Evolutionary conservation across 371 early-diverging fungal species (phyloP).

Genomic region (Mitosporidium daphniae): DNA sequence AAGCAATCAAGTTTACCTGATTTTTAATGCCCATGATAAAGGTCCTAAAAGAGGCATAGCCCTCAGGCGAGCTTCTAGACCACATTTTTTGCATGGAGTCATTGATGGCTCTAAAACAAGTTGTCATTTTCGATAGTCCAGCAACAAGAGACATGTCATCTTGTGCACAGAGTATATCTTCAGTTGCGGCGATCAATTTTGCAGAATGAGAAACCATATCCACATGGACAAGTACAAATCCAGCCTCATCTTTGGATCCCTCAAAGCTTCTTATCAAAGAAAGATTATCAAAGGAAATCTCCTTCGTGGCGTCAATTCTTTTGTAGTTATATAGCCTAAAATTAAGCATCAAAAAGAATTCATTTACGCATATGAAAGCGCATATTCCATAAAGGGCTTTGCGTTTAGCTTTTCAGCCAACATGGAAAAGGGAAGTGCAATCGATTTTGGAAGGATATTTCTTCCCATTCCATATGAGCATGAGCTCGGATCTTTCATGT

Average conservation of each 20-base stretch:
- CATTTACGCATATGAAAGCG: constrained; percentile 15
- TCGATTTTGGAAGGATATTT: constrained; percentile 21
- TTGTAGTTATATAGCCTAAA: constrained; percentile 50
- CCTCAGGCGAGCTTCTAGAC: constrained; percentile 19
- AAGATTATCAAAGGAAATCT: constrained; percentile 22
- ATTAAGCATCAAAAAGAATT: too few relatives aligned
- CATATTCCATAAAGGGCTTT: constrained; percentile 51
- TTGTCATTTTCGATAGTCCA: constrained; percentile 14
- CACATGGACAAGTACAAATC: constrained; percentile 31
- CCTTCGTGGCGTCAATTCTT: constrained; percentile 14
- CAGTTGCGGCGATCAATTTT: constrained; percentile 16
- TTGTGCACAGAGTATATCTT: constrained; percentile 13
- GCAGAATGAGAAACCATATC: constrained; percentile 39
- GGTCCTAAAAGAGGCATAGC: constrained; percentile 37
- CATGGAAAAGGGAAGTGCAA: constrained; percentile 30
- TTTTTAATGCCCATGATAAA: constrained; percentile 52
- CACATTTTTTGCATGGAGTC: constrained; percentile 37
- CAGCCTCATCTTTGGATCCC: constrained; percentile 22
- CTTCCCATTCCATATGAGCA: constrained; percentile 42
- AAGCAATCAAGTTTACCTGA: constrained; percentile 8
- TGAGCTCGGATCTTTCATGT: constrained; percentile 15
- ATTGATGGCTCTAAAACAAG: constrained; percentile 21
- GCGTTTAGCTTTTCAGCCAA: constrained; percentile 26
- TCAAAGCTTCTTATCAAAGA: constrained; percentile 30
- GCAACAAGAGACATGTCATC: constrained; percentile 18